Base-by-base conservation (phyloP, 345 rosid species). In the Psidium friedrichsthalianum region DNA sequence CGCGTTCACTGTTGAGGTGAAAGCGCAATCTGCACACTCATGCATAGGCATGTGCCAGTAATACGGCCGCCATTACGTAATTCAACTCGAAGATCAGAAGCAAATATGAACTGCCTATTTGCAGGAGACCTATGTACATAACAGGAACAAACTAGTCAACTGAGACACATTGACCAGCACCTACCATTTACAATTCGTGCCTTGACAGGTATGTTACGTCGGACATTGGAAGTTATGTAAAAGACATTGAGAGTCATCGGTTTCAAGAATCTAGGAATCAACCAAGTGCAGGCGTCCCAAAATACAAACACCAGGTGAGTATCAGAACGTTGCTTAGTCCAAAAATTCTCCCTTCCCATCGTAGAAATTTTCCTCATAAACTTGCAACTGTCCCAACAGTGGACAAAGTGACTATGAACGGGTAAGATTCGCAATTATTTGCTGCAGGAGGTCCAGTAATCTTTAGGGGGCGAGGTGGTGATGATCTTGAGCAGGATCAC, bases 391-490 rank as follows among this genome's bases (percentile, higher is more conserved):
- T 64, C 78, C 76, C 78, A 32, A 64, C 44, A 64, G 6, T 18
- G 24, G 78, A 64, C 44, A 64, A 64, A 64, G 24, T 16, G 40
- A 64, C 44, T 32, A 32, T 32, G 44, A 32, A 44, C 78, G 32
- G 18, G 24, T 76, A 85, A 86, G 86, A 89, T 86, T 88, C 83
- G 27, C 82, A 87, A 84, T 84, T 91, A 85, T 86, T 88, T 93
- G 82, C 89, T 96, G 97, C 93, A 97, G 99, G 98, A 97, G 88
- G 95, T 95, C 82, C 99, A 87, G 99, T 97, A 82, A 97, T 97
- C 86, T 97, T 94, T 89, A 91, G 99, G 94, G 90, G 99, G 91
- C 94, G 99, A 91, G 98, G 99, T 85, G 99, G 99, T 21, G 99
- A 97, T 83, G 98, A 97, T 91, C 96, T 97, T 55, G 99, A 96